Conservation (phyloP, 495 filamentous ascomycete species). For the Aspergillus carlsbadensis region DNA sequence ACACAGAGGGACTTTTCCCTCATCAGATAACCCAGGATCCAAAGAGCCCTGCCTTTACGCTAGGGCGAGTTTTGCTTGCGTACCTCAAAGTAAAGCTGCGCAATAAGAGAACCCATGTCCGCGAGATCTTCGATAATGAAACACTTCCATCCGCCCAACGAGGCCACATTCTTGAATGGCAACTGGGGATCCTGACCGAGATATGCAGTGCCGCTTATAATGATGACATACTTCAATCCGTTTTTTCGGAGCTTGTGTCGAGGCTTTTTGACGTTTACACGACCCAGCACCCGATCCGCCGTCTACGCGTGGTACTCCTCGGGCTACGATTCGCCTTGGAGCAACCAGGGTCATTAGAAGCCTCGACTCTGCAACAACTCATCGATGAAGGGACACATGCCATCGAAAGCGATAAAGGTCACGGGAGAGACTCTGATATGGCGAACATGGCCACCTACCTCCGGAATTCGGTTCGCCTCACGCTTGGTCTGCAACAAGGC, state of each 20-base stretch:
- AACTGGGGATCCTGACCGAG: constrained; percentile 44
- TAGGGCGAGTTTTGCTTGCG: constrained; percentile 47
- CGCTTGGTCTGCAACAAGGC: constrained; percentile 53
- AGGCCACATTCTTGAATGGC: constrained; percentile 57
- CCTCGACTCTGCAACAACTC: constrained; percentile 27
- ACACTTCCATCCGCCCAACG: constrained; percentile 32
- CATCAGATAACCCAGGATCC: constrained; percentile 30
- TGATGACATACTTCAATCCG: constrained; percentile 33
- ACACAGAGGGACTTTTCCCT: constrained; percentile 27
- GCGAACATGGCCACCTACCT: constrained; percentile 55
- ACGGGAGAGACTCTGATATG: constrained; percentile 55
- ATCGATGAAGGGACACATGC: constrained; percentile 37
- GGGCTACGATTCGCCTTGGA: constrained; percentile 42
- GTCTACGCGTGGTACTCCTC: constrained; percentile 42
- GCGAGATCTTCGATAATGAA: constrained; percentile 43
- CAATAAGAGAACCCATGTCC: constrained; percentile 24
- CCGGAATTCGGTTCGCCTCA: constrained; percentile 51
- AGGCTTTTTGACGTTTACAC: constrained; percentile 45
- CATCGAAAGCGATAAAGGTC: constrained; percentile 29
- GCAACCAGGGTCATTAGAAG: constrained; percentile 32
- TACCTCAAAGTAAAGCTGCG: constrained; percentile 46
- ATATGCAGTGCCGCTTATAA: constrained; percentile 26
- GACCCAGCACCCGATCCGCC: constrained; percentile 43
- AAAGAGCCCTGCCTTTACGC: constrained; percentile 38
- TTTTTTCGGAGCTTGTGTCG: constrained; percentile 30